Base-by-base conservation (phyloP, 1,139 yeast genomes). In the Nakaseomyces glabratus region DNA sequence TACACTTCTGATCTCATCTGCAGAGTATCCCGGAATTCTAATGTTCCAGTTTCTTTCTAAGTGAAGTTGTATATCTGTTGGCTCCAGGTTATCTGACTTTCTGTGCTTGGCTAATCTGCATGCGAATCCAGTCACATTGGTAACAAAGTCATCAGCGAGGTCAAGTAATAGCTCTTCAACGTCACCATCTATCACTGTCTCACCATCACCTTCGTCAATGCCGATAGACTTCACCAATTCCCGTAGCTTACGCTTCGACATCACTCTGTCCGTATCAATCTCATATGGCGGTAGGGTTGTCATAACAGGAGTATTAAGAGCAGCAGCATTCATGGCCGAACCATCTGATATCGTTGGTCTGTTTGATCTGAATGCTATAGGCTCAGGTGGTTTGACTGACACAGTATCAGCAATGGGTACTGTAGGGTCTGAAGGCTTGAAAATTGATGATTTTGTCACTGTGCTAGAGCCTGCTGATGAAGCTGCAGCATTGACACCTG, bases 11-110 rank as follows among this genome's bases (percentile, higher is more conserved):
- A 88, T 80, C 52, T 88, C 97, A 59, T 90, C 98, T 47, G 85
- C 74, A 12, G 93, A 74, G 58, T 78, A 85, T 2, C 98, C 98
- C 0, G 98, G 97, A 19, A 90, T 73, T 47, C 94, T 72, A 41
- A 90, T 84, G 56, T 88, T 88, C 97, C 97, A 90, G 56, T 88
- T 90, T 47, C 88, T 74, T 52, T 93, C 98, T 48, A 90, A 65
- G 57, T 90, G 95, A 39, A 90, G 62, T 60, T 90, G 98, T 34
- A 93, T 73, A 57, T 90, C 98, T 49, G 79, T 76, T 13, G 82
- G 84, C 49, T 90, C 97, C 28, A 90, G 66, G 34, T 77, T 72
- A 43, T 88, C 95, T n/a, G 85, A 74, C 55, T 85, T 85, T 45
- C 98, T 71, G 52, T 88, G 96, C 56, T 90, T 90, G 12, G 99